phyloP scores from a whole-genome alignment of 2,329 filamentous ascomycete species.

The Zymoseptoria ardabiliae region DNA sequence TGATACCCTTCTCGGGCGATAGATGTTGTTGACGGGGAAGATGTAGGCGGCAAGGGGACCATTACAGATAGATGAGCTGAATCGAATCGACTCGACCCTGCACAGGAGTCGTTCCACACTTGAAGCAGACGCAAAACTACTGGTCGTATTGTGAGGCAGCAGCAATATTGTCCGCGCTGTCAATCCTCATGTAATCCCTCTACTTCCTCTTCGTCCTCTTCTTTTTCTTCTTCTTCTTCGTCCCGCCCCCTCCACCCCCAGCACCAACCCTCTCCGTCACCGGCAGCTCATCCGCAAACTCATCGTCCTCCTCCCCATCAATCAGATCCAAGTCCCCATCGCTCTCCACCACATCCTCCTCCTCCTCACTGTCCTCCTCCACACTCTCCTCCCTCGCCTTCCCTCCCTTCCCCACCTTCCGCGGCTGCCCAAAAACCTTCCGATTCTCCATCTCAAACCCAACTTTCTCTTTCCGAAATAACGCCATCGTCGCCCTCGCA shows the following conservation, averaged over 20 bases:
- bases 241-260: slow-evolving; percentile 30
- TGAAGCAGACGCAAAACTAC: no score
- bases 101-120: no score
- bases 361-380: slow-evolving; percentile 20
- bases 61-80: neutral
- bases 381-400: slow-evolving; percentile 16
- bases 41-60: neutral
- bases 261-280: slow-evolving; percentile 18
- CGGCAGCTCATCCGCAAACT: slow-evolving; percentile 16
- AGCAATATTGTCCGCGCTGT: neutral
- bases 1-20: neutral
- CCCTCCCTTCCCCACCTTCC: slow-evolving; percentile 12
- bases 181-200: neutral
- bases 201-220: slow-evolving; percentile 28
- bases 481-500: slow-evolving; percentile 79
- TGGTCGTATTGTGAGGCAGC: no score
- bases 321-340: slow-evolving; percentile 20
- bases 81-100: no score
- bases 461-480: slow-evolving; percentile 76
- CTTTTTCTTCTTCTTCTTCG: slow-evolving; percentile 29
- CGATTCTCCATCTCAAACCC: slow-evolving; percentile 77
- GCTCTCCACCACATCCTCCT: slow-evolving; percentile 18
- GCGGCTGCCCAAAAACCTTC: slow-evolving; percentile 49
- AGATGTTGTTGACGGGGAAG: neutral
- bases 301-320: slow-evolving; percentile 26